Base-by-base conservation (phyloP, 768 basidiomycete species). In the Collybia sordida region DNA sequence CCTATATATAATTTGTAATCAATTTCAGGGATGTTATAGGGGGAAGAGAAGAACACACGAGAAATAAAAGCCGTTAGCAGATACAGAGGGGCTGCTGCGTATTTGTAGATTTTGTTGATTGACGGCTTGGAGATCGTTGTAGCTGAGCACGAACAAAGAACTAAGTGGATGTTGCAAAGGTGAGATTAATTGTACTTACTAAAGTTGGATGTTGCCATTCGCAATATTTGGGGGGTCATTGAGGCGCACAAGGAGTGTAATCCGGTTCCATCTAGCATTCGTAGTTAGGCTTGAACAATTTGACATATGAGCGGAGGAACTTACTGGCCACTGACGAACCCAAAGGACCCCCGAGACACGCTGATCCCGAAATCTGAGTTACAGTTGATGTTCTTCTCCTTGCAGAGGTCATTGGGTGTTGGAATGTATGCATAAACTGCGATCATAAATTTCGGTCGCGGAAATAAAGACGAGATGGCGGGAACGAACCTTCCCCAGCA, bases 401-500 rank as follows among this genome's bases (percentile, higher is more conserved):
- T 69, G 59, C 88, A 92, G 8, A 93, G 61, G 41, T 70, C 67
- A 60, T 85, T 80, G 5, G 82, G 69, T 0, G 77, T 75, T 3
- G 87, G 85, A 41, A 92, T 81, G 61, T 95, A 93, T 8, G 87
- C 86, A 65, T 93, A 93, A 7, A 87, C 90, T 92, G 6, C 37
- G 14, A 41, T 35, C 19, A 6, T 11, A 17, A 2, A 31, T 6
- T 31, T 31, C 31, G 31, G 31, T 31, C 31, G 14, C 31, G 38
- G 34, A 22, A 17, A 39, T 11, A 22, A 35, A n/a, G 44, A 27
- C 39, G 34, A 23, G 9, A 31, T 14, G 14, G 11, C 14, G 22
- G 18, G 15, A 39, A 64, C 78, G 17, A 55, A 89, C 90, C 81
- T 79, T 93, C 90, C 22, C 86, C 88, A 6, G 61, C 69, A 0